A percentile compares a stretch with the other conserved stretches of the same genome.
phyloP scores from a whole-genome alignment of 208 protist genomes.

The Wallacemonas sp. region DNA sequence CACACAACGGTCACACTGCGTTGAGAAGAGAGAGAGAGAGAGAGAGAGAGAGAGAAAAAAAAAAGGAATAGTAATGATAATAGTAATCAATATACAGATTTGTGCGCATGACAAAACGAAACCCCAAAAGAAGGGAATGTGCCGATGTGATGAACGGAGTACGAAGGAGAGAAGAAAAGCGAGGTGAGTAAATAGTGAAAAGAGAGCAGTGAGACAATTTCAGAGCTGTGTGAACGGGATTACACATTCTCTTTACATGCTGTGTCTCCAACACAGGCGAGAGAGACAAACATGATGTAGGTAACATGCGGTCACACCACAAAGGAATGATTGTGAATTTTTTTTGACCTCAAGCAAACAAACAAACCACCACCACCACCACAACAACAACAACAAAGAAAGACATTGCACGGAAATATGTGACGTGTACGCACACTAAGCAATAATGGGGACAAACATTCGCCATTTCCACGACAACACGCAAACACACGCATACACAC shows the following conservation, averaged over 20 bases:
- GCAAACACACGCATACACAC: conserved; percentile 7
- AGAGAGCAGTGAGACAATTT: too few species aligned
- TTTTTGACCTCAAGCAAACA: neutral
- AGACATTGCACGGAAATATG: neutral
- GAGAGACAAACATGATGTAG: too few species aligned
- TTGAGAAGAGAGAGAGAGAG: conserved; percentile 1
- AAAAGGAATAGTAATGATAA: neutral
- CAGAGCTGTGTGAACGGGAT: too few species aligned
- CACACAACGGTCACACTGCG: conserved; percentile 1
- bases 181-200: neutral
- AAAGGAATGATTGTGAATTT: too few species aligned
- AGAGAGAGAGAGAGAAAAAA: neutral
- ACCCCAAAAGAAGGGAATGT: neutral
- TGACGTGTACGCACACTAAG: neutral
- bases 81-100: neutral
- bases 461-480: neutral
- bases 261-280: too few species aligned
- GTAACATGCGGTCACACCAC: too few species aligned
- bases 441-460: conserved; percentile 12
- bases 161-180: conserved; percentile 4
- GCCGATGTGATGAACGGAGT: neutral
- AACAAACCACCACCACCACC: conserved; percentile 1
- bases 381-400: too few species aligned
- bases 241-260: too few species aligned
- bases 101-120: neutral